Evolutionary conservation across 1,139 yeast genomes (phyloP), one percentile per base, ranked within the genome.

Genomic region (Taphrina wiesneri): DNA sequence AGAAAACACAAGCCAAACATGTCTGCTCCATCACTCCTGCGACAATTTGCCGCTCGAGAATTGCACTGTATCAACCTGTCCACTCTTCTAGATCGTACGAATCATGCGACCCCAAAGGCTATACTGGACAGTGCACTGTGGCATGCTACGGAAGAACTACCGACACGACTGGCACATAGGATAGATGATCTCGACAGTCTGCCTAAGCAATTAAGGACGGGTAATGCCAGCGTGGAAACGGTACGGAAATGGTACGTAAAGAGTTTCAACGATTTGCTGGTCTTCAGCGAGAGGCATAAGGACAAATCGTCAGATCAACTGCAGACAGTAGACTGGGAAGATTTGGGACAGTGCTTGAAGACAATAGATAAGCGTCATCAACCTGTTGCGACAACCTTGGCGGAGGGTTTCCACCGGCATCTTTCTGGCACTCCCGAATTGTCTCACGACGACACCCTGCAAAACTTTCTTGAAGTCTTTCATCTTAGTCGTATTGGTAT

Each of bases 211-310:
- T 80, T 91, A 67, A 26, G 56, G 39, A 82, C 81, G 71, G 80
- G 85, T 41, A 86, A 86, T 84, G 90, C 91, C 0, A 85, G 90
- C 1, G 89, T 92, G 59, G 80, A 83, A 67, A 82, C 86, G 70
- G 97, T 90, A 21, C 83, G 86, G 70, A 85, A 89, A 74, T 91
- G 97, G 97, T 91, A 90, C 74, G 92, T 93, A 1, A 95, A 89
- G 75, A 86, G 93, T 21, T 91, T 90, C 75, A 91, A 90, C 72
- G 69, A 60, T 19, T 41, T 60, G 26, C 43, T 41, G 25, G 21
- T 23, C n/a, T 60, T 43, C 26, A 43, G 51, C 15, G 57, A 49
- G 30, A 17, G 23, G 25, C 47, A 30, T 32, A 51, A 60, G 52
- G 52, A 51, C 32, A 60, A 51, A 30, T 11, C 46, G 13, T 19